Evolutionary conservation across 139 green algal genomes (phyloP), one percentile per base, ranked within the genome.

Genomic region (Asterochloris erici): DNA sequence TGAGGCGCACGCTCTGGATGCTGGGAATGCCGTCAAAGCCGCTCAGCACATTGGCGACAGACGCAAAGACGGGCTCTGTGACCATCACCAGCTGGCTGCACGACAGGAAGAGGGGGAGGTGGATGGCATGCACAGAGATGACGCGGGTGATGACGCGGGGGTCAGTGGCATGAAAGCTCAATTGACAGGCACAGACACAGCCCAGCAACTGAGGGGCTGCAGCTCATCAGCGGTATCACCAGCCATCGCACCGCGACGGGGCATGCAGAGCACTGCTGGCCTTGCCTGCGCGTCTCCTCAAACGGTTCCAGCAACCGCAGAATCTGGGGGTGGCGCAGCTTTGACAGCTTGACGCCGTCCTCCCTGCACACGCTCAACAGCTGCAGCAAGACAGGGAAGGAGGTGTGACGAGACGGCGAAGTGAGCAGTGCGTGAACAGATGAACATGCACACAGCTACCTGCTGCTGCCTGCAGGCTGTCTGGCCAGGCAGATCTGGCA

Each of bases 41-140:
- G 28, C 77, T 79, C 24, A 96, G 83, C 68, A 95, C 28, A 82
- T 97, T 92, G 11, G 75, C 76, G 0, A 94, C 82, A 0, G 91
- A 95, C 23, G 86, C 87, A 73, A 93, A 83, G 9, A 98, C 77
- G 9, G 90, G 84, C 88, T 98, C 95, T 0, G 93, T 98, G 2
- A 98, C 92, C 27, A 98, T 85, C 0, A 96, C 85, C 86, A 98
- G 88, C 87, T 94, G 88, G 38, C 29, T 54, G 38, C 38, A 54
- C 6, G 38, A 54, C 38, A 54, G 38, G 38, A n/a, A n/a, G n/a
- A 54, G 38, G 38, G 38, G 38, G 38, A 6, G 6, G 6, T 2
- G 2, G 38, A 54, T 54, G 38, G 38, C 38, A 54, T 54, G 38
- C 38, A 54, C 38, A 54, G 38, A 54, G 38, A 54, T 6, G 6